Conservation (phyloP, 2,329 filamentous ascomycete genomes). For the Blastomyces emzantsi region DNA sequence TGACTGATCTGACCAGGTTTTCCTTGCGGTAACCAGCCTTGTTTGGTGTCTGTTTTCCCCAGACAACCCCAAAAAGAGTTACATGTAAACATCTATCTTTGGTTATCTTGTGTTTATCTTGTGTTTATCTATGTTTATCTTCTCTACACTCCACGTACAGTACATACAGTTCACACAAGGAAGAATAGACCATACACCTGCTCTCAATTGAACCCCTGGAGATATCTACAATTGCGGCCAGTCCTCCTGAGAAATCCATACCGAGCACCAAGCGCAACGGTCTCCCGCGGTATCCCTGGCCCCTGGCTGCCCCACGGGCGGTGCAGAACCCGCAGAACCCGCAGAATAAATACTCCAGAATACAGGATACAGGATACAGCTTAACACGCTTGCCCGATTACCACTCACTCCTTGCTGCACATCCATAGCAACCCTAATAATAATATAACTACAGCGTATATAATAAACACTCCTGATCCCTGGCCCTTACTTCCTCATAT, state of each 20-base stretch:
- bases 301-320: neutral
- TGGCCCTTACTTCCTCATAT: neutral
- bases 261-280: neutral
- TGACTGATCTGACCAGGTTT: neutral
- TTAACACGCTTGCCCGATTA: too few species aligned
- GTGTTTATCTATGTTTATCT: neutral
- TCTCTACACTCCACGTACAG: neutral
- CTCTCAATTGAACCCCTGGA: neutral
- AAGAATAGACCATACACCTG: neutral
- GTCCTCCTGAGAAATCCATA: neutral
- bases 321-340: neutral
- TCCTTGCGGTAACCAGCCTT: neutral
- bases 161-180: neutral
- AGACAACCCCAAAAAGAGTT: neutral
- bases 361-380: too few species aligned
- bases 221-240: neutral
- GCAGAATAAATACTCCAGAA: too few species aligned
- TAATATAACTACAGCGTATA: neutral
- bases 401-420: neutral
- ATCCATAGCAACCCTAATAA: neutral
- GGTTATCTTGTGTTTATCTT: neutral
- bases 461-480: neutral
- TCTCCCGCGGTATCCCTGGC: neutral
- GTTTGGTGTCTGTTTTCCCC: neutral
- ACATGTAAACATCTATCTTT: neutral